These are phyloP conservation scores for Saccharomycopsis sp. DNA, from an alignment of 805 yeast species.

Conservation along the genomic window DNA sequence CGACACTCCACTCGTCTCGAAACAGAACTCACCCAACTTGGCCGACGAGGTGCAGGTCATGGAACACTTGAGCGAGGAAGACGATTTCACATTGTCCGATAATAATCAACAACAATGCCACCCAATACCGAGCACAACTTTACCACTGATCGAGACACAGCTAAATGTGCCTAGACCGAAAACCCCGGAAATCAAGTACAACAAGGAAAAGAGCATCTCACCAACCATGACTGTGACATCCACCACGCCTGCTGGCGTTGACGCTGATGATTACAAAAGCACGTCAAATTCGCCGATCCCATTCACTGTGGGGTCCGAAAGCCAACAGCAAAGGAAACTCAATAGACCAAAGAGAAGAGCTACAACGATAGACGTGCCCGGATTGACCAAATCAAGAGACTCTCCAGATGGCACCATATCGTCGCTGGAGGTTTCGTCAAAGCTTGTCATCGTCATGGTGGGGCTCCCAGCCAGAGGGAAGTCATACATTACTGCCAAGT, in stretches of 20 bases:
- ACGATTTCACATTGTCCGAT: neutral
- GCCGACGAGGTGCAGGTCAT: slow-evolving; percentile 28
- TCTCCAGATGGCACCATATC: slow-evolving; percentile 65
- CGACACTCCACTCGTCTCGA: slow-evolving; percentile 54
- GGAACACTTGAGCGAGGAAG: slow-evolving; percentile 11
- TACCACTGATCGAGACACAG: neutral
- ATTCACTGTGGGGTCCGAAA: neutral
- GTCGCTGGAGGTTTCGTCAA: slow-evolving; percentile 59
- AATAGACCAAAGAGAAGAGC: slow-evolving; percentile 41
- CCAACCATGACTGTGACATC: no score
- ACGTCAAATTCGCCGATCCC: neutral
- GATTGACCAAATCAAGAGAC: slow-evolving; percentile 71
- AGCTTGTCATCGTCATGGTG: slow-evolving; percentile 90
- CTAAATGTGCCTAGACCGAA: slow-evolving; percentile 27
- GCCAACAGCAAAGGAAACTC: neutral
- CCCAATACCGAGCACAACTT: neutral
- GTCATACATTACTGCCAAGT: slow-evolving; percentile 84
- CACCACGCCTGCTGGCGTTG: no score
- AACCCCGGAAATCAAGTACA: no score
- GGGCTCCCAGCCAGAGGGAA: slow-evolving; percentile 77
- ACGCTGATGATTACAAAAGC: neutral
- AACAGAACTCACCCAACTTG: slow-evolving; percentile 24
- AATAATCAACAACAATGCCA: neutral
- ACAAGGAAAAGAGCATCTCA: no score
- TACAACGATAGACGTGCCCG: slow-evolving; percentile 86